A percentile compares a stretch with the other conserved stretches of the same genome.
These are phyloP conservation scores for Rhizopus arrhizus DNA, from an alignment of 371 early-diverging fungal species.

Conservation along the genomic window DNA sequence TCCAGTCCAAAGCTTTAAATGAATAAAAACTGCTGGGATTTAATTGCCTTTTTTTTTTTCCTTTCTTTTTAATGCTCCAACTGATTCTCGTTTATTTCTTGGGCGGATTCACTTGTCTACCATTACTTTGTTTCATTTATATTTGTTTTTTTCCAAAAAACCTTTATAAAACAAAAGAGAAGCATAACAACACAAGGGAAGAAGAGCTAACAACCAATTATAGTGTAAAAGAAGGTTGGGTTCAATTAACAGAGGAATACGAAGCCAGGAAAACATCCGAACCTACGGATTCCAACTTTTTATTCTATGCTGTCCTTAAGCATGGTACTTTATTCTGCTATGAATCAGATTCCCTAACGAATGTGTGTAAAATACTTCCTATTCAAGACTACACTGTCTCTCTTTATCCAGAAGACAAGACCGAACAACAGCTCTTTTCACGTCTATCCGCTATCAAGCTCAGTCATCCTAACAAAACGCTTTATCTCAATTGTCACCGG, in stretches of 20 bases:
- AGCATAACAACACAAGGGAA: neutral
- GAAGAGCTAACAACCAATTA: slow-evolving; percentile 1
- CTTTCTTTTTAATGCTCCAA: neutral
- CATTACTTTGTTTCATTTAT: slow-evolving; percentile 19
- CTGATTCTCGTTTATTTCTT: slow-evolving; percentile 24
- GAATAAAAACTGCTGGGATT: neutral
- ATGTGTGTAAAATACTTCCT: slow-evolving; percentile 72
- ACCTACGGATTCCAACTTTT: slow-evolving; percentile 24
- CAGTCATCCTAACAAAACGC: slow-evolving; percentile 2
- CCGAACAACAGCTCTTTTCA: slow-evolving; percentile 59
- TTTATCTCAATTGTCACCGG: slow-evolving; percentile 58
- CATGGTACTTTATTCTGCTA: slow-evolving; percentile 81
- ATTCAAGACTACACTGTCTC: slow-evolving; percentile 70
- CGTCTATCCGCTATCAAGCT: slow-evolving; percentile 58
- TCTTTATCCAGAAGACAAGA: slow-evolving; percentile 59
- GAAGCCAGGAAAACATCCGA: slow-evolving; percentile 34
- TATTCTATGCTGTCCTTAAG: slow-evolving; percentile 72
- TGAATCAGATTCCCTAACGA: slow-evolving; percentile 70
- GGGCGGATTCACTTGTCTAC: slow-evolving; percentile 31
- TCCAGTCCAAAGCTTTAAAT: slow-evolving; percentile 19
- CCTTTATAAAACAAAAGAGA: neutral
- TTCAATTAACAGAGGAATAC: slow-evolving; percentile 38
- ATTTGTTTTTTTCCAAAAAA: slow-evolving; percentile 6
- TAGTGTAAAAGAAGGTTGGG: slow-evolving; percentile 45
- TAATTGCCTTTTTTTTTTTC: slow-evolving; percentile 3